Conservation (phyloP, 1,139 yeast species). For the Blastobotrys ciferrii region DNA sequence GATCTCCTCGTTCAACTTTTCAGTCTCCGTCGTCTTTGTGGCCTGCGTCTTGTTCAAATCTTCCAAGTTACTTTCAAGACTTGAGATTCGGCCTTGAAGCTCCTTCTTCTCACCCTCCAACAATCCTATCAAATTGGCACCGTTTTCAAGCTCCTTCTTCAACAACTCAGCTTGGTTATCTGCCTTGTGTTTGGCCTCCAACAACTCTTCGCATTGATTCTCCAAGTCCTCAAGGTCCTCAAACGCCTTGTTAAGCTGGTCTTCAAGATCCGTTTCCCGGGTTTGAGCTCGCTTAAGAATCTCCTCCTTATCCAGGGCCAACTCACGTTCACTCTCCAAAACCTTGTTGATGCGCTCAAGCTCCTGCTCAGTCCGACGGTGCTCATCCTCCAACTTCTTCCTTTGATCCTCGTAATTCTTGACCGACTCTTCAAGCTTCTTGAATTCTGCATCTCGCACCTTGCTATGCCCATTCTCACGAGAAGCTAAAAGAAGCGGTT, state of each 20-base stretch:
- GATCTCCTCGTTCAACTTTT: conserved; percentile 34
- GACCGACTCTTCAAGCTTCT: conserved; percentile 47
- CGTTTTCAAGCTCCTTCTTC: conserved; percentile 36
- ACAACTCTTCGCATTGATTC: conserved; percentile 38
- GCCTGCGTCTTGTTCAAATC: conserved; percentile 17
- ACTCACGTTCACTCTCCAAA: conserved; percentile 40
- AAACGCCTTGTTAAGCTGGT: conserved; percentile 37
- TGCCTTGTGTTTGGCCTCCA: conserved; percentile 38
- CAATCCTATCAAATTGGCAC: conserved; percentile 33
- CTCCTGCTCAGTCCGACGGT: conserved; percentile 39
- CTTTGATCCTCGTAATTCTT: conserved; percentile 39
- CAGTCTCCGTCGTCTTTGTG: conserved; percentile 29
- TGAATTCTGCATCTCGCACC: conserved; percentile 57
- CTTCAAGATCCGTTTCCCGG: conserved; percentile 43
- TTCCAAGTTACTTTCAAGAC: conserved; percentile 31
- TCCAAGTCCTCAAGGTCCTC: conserved; percentile 41
- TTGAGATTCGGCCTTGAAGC: conserved; percentile 26
- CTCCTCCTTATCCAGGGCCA: conserved; percentile 46
- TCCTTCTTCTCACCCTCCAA: conserved; percentile 37
- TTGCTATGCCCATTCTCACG: conserved; percentile 56
- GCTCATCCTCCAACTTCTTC: conserved; percentile 31
- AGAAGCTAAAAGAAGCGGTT: conserved; percentile 74
- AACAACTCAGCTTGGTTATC: conserved; percentile 35
- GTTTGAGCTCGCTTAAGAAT: conserved; percentile 42
- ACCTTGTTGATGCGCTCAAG: conserved; percentile 38